These are phyloP conservation scores for Leishmania amazonensis DNA, from an alignment of 208 protist species.

Conservation along the genomic window DNA sequence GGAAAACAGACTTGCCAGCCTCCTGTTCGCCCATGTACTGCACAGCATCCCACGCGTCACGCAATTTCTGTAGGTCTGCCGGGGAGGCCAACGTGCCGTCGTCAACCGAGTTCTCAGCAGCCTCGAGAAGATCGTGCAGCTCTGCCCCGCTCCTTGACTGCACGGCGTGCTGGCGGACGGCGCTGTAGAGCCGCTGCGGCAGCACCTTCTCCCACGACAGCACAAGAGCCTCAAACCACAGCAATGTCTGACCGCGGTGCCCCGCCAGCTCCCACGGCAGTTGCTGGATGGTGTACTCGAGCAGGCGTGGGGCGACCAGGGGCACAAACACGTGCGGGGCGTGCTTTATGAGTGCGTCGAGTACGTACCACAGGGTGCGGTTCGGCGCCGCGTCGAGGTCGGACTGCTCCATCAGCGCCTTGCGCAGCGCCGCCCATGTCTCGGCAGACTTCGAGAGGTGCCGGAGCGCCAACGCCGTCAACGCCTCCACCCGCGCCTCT, in stretches of 20 bases:
- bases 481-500: constrained; percentile 49
- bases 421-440: constrained; percentile 70
- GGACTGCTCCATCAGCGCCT: constrained; percentile 53
- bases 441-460: constrained; percentile 56
- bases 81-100: constrained; percentile 37
- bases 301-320: constrained; percentile 59
- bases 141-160: constrained; percentile 66
- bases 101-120: constrained; percentile 19
- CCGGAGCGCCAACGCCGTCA: constrained; percentile 62
- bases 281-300: constrained; percentile 77
- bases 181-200: constrained; percentile 43
- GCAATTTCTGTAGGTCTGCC: constrained; percentile 53
- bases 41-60: constrained; percentile 64
- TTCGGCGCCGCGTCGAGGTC: constrained; percentile 46
- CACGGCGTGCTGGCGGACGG: constrained; percentile 55
- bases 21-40: constrained; percentile 42
- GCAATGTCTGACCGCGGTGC: constrained; percentile 18
- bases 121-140: constrained; percentile 53
- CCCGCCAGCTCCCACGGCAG: constrained; percentile 50
- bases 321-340: constrained; percentile 79
- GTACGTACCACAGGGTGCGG: constrained; percentile 74
- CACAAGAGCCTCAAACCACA: constrained; percentile 77
- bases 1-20: constrained; percentile 5
- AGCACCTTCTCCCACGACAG: constrained; percentile 66
- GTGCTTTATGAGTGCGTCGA: constrained; percentile 76